A percentile compares a stretch with the other conserved stretches of the same genome.
These are phyloP conservation scores for Scleroderma citrinum DNA, from an alignment of 768 basidiomycete genomes.

Conservation along the genomic window DNA sequence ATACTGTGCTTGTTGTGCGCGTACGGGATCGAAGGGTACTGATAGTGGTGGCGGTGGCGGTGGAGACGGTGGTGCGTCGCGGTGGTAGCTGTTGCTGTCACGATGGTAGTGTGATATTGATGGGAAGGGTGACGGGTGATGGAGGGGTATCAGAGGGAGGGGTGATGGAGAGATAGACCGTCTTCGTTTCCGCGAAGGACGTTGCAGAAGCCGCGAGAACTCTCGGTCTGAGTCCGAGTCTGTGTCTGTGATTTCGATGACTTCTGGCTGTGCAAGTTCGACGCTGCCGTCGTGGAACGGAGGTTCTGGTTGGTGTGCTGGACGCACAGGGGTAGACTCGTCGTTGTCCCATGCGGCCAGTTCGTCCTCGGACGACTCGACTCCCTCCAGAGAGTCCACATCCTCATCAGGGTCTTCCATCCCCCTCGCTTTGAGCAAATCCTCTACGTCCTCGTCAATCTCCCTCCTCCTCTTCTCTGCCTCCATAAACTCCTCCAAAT, in stretches of 20 bases:
- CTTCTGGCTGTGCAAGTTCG: slow-evolving; percentile 16
- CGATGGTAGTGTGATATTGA: background rate
- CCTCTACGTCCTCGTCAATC: slow-evolving; percentile 25
- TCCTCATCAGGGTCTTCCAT: slow-evolving; percentile 6
- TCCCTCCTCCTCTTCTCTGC: slow-evolving; percentile 52
- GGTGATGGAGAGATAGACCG: slow-evolving; percentile 6
- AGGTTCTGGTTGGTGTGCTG: background rate
- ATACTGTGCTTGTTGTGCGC: slow-evolving; percentile 33
- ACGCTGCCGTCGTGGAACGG: slow-evolving; percentile 4
- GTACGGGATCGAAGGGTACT: slow-evolving; percentile 19
- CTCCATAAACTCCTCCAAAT: slow-evolving; percentile 61
- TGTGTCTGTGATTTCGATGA: slow-evolving; percentile 19
- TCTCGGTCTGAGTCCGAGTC: slow-evolving; percentile 24
- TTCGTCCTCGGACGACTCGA: slow-evolving; percentile 45
- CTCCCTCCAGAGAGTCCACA: slow-evolving; percentile 2
- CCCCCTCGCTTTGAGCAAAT: slow-evolving; percentile 7
- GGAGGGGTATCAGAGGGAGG: background rate
- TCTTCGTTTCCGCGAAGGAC: slow-evolving; percentile 13
- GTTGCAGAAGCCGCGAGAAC: slow-evolving; percentile 22
- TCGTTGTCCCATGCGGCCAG: slow-evolving; percentile 37
- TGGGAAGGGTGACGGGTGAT: slow-evolving; percentile 11
- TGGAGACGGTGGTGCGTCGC: slow-evolving; percentile 11
- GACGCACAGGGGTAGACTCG: slow-evolving; percentile 36
- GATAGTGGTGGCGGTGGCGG: slow-evolving; percentile 20
- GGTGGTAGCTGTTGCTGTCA: slow-evolving; percentile 14